Base-by-base conservation (phyloP, 2,329 filamentous ascomycete genomes). In the Trichoderma afroharzianum region DNA sequence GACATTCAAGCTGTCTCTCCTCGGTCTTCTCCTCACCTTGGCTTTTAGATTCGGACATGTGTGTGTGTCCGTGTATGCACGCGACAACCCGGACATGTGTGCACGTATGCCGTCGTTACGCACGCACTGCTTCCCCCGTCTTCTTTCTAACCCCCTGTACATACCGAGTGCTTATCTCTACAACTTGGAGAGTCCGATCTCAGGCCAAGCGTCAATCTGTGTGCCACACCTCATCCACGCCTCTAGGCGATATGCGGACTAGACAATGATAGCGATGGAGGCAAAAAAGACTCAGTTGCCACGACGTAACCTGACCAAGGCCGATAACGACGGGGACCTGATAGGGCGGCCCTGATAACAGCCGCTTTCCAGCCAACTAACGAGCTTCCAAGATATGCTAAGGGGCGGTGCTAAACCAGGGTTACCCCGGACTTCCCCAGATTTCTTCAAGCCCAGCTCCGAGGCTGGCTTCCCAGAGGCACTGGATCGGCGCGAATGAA, bases 361-460 rank as follows among this genome's bases (percentile, higher is more conserved):
- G 14, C 55, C 43, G 26, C 43, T 28, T 28, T 21, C 57, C 18
- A 24, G n/a, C 24, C 5, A 18, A 47, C 68, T 26, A 55, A 63
- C 21, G 30, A n/a, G 30, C 43, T 58, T 36, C 50, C 59, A 50
- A 70, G 59, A 63, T 53, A 64, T 57, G 62, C 58, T 43, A 61
- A 55, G 47, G 47, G 33, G 14, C 67, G 36, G 63, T 66, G 66
- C 66, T 63, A 58, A 33, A 53, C 61, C 62, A 66, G 62, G 61
- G 68, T 15, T 58, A 59, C 62, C 68, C 68, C 68, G 61, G 68
- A 59, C 68, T 71, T 71, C 68, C 68, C 68, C 68, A 71, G 68
- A 71, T 71, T 69, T 69, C 67, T 59, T 47, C 61, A 43, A 32
- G 61, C 32, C 57, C 33, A 58, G 50, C 64, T 36, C 53, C 64